Evolutionary conservation across 441 rosid genomes (phyloP).

Genomic region (Arabidopsis lyrata): DNA sequence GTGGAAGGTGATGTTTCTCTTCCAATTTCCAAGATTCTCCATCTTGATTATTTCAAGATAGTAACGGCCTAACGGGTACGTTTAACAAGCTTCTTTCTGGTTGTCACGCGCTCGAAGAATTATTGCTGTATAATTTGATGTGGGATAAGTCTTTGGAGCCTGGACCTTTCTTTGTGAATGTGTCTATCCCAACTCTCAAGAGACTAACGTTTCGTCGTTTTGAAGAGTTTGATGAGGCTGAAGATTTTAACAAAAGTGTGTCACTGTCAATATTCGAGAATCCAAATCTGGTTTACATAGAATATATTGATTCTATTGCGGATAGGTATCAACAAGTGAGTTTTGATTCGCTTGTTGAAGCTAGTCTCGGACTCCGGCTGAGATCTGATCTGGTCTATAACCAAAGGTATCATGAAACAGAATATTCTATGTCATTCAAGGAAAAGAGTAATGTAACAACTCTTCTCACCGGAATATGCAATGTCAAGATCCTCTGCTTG

Average conservation of each 20-base stretch:
- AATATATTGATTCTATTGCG: neutral
- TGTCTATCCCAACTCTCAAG: slow-evolving; percentile 4
- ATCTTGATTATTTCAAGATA: neutral
- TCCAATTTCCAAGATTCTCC: neutral
- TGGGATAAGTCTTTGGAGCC: neutral
- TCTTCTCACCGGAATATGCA: neutral
- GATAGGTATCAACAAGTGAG: neutral
- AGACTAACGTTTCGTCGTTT: neutral
- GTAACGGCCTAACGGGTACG: too few relatives aligned
- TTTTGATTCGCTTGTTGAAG: neutral
- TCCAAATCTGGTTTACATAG: neutral
- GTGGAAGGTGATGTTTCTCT: neutral
- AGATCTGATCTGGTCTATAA: neutral
- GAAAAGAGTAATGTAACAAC: neutral
- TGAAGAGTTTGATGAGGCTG: neutral
- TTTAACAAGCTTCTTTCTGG: slow-evolving; percentile 1
- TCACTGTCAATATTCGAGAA: neutral
- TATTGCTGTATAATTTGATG: neutral
- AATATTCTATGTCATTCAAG: neutral
- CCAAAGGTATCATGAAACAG: neutral
- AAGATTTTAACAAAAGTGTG: neutral
- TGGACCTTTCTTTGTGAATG: neutral
- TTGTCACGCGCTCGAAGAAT: neutral
- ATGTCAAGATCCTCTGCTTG: neutral
- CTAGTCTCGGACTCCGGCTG: neutral